These are phyloP conservation scores for Fusarium compactum DNA, from an alignment of 2,329 filamentous ascomycete species.

Conservation along the genomic window DNA sequence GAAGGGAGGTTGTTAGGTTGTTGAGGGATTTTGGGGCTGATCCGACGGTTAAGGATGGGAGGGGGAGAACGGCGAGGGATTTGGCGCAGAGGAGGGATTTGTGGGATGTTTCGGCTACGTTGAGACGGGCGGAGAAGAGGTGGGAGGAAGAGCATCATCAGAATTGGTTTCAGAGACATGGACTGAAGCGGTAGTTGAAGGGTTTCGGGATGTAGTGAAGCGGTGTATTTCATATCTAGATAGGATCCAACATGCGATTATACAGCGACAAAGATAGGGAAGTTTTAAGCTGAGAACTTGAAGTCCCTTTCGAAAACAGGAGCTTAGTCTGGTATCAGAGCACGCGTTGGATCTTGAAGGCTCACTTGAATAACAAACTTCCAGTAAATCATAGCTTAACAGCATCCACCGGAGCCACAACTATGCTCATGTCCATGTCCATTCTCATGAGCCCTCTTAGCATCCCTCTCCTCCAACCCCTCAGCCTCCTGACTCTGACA, in stretches of 20 bases:
- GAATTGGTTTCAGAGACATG: constrained; percentile 48
- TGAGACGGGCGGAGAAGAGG: constrained; percentile 51
- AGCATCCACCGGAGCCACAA: constrained; percentile 29
- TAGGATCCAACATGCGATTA: neutral
- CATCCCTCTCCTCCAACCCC: constrained; percentile 14
- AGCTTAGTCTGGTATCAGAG: too few species aligned
- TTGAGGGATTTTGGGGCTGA: constrained; percentile 49
- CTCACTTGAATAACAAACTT: neutral
- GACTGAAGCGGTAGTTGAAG: constrained; percentile 26
- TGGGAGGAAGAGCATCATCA: constrained; percentile 51
- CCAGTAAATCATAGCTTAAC: neutral
- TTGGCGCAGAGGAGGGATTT: constrained; percentile 50
- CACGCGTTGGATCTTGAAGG: neutral
- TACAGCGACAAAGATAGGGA: constrained; percentile 9
- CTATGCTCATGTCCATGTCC: constrained; percentile 27
- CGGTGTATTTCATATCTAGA: neutral
- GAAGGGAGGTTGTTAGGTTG: constrained; percentile 48
- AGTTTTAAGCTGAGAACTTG: constrained; percentile 20
- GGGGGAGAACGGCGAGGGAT: constrained; percentile 48
- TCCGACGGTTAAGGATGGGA: constrained; percentile 46
- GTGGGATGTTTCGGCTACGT: constrained; percentile 50
- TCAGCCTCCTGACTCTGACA: constrained; percentile 33
- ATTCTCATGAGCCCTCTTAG: constrained; percentile 28
- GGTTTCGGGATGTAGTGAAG: neutral
- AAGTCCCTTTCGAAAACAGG: neutral